Percentiles rank a stretch among this genome's conserved stretches.
These are phyloP conservation scores for Picochlorum sp. DNA, from an alignment of 139 green algal genomes.

Conservation along the genomic window DNA sequence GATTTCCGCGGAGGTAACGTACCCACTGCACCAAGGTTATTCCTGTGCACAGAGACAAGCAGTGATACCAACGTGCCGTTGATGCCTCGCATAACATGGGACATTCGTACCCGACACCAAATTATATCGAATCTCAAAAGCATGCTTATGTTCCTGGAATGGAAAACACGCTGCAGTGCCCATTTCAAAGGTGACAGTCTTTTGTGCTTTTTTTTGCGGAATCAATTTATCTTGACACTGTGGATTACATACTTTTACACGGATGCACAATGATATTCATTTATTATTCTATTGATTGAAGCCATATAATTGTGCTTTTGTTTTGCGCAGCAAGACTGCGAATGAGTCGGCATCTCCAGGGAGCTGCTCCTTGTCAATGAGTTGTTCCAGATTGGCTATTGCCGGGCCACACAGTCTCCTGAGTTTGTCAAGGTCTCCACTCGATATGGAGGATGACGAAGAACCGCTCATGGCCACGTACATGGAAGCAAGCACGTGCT, in stretches of 20 bases:
- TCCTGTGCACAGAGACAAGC: background rate
- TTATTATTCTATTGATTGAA: constrained; percentile 2
- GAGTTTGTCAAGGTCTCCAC: constrained; percentile 28
- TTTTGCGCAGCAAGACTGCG: constrained; percentile 24
- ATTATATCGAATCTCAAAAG: too few relatives aligned
- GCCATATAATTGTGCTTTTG: constrained; percentile 11
- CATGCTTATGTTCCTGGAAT: too few relatives aligned
- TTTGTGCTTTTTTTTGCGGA: too few relatives aligned
- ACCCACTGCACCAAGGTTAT: background rate
- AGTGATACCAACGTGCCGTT: too few relatives aligned
- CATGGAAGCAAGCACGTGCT: background rate
- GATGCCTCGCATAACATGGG: too few relatives aligned
- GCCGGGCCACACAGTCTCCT: constrained; percentile 18
- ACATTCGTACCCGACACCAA: too few relatives aligned
- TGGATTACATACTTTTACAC: too few relatives aligned
- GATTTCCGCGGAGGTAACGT: background rate
- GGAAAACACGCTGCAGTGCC: too few relatives aligned
- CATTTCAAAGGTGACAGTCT: too few relatives aligned
- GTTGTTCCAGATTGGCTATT: constrained; percentile 9
- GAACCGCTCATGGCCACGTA: background rate
- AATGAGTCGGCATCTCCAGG: constrained; percentile 14
- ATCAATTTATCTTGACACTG: too few relatives aligned
- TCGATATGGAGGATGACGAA: background rate
- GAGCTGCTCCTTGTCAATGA: background rate
- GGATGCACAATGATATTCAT: background rate